Evolutionary conservation across 73 alveolate genomes (phyloP).

Genomic region (Stentor coeruleus): DNA sequence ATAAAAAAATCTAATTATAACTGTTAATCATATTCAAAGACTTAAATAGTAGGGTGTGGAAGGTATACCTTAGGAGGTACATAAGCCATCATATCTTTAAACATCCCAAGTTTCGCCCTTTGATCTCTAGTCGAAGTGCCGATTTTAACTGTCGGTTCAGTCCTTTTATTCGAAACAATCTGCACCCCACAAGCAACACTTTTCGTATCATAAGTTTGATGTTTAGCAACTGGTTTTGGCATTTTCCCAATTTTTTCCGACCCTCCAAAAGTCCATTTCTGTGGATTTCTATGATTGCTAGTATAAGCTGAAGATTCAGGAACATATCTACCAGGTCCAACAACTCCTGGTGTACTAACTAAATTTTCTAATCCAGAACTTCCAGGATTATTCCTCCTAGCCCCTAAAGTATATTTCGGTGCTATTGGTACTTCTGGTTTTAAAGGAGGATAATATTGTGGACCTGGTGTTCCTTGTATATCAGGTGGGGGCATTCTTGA

Average conservation of each 20-base stretch:
- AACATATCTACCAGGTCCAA: constrained; percentile 66
- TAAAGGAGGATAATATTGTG: constrained; percentile 42
- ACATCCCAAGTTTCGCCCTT: no score
- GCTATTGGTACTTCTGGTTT: constrained; percentile 31
- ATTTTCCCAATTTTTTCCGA: constrained; percentile 43
- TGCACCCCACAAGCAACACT: no score
- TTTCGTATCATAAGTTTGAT: constrained; percentile 52
- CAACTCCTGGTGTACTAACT: constrained; percentile 46
- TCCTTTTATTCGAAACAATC: no score
- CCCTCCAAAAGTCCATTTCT: constrained; percentile 55
- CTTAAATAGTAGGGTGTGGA: no score
- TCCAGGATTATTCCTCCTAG: constrained; percentile 42
- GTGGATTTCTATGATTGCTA: constrained; percentile 37
- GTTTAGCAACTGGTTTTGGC: constrained; percentile 30
- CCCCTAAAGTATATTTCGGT: constrained; percentile 55
- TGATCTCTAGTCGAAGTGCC: no score
- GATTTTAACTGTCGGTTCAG: no score
- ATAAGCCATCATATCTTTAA: no score
- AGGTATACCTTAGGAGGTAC: no score
- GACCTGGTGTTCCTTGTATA: constrained; percentile 55
- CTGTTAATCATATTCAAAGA: no score
- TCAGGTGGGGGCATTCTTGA: constrained; percentile 49
- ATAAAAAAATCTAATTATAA: no score
- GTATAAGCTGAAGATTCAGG: constrained; percentile 60
- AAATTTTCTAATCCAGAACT: constrained; percentile 25